A percentile compares a stretch with the other conserved stretches of the same genome.
Evolutionary conservation across 306 rosid genomes (phyloP).

Genomic region (Biancaea sappan): DNA sequence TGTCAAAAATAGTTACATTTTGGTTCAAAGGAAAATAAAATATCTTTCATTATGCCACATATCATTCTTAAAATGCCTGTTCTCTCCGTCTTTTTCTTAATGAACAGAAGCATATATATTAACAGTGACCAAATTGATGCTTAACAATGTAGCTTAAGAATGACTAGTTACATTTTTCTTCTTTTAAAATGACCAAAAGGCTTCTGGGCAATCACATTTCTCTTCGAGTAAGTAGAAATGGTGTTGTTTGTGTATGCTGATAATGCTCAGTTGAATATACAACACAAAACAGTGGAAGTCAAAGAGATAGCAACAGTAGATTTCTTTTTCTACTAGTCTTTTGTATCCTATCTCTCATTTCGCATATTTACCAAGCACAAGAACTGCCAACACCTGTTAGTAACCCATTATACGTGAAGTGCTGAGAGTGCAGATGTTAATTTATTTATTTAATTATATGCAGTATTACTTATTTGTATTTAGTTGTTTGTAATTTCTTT

Average conservation of each 20-base stretch:
- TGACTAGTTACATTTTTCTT: not conserved
- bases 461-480: too few relatives aligned
- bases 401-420: too few relatives aligned
- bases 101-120: not conserved
- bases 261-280: not conserved
- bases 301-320: not conserved
- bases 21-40: not conserved
- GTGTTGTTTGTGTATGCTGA: not conserved
- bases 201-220: not conserved
- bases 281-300: not conserved
- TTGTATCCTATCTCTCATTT: not conserved
- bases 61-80: not conserved
- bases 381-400: not conserved
- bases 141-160: not conserved
- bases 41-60: not conserved
- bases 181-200: not conserved
- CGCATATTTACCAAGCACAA: not conserved
- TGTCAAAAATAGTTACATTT: constrained; percentile 5
- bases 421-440: too few relatives aligned
- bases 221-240: not conserved
- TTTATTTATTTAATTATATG: too few relatives aligned
- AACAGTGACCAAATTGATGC: not conserved
- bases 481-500: too few relatives aligned
- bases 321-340: not conserved
- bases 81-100: not conserved